These are phyloP conservation scores for Calendula officinalis DNA, from an alignment of 129 eudicot species.

Conservation along the genomic window DNA sequence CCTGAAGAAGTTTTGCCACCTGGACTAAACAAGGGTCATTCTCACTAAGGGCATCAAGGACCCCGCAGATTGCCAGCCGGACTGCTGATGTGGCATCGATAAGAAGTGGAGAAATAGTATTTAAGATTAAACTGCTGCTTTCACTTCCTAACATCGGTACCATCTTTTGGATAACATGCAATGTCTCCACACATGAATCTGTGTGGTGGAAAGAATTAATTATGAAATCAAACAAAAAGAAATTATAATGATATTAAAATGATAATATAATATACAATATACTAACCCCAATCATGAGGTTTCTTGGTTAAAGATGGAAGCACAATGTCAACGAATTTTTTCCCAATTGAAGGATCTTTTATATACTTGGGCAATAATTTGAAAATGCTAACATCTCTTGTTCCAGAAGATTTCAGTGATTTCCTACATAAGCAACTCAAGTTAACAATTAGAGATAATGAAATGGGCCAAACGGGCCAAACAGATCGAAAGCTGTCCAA, in stretches of 20 bases:
- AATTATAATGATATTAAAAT: conserved; percentile 6
- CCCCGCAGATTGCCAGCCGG: conserved; percentile 64
- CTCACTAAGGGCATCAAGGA: conserved; percentile 53
- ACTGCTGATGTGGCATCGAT: conserved; percentile 49
- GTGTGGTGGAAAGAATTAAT: conserved; percentile 8
- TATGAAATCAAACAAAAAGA: background rate
- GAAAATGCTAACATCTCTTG: conserved; percentile 59
- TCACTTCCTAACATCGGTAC: conserved; percentile 43
- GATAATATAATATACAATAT: background rate
- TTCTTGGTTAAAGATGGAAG: conserved; percentile 62
- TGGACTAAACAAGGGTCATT: conserved; percentile 48
- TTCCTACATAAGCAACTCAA: conserved; percentile 37
- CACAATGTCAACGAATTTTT: conserved; percentile 67
- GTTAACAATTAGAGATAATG: conserved; percentile 5
- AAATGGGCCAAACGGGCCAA: background rate
- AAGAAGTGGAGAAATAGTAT: conserved; percentile 63
- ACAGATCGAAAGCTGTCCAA: background rate
- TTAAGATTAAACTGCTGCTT: conserved; percentile 44
- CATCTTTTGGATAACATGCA: conserved; percentile 54
- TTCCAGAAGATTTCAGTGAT: conserved; percentile 45
- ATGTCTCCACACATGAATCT: conserved; percentile 60
- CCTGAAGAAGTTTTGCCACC: conserved; percentile 68
- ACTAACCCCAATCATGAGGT: conserved; percentile 53
- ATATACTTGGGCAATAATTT: conserved; percentile 61
- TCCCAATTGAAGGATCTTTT: conserved; percentile 52